Conservation (phyloP, 73 alveolate genomes). For the Stentor roeselii region DNA sequence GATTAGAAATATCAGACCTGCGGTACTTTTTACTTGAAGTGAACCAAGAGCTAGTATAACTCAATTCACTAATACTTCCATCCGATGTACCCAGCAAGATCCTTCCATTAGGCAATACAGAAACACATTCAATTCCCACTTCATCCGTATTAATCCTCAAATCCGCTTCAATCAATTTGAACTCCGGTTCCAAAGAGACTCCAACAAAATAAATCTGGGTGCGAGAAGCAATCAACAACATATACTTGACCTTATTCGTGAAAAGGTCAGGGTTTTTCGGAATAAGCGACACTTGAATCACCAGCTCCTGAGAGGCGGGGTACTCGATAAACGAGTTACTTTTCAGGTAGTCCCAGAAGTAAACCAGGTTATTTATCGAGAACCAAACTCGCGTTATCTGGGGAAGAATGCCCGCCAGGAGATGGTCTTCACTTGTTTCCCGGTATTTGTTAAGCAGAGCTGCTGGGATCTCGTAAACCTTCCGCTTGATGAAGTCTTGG, state of each 20-base stretch:
- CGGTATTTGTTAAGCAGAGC: background rate
- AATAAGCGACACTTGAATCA: background rate
- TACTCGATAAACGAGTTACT: background rate
- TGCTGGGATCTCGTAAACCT: background rate
- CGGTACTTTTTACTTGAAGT: background rate
- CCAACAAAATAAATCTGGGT: background rate
- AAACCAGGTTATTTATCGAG: background rate
- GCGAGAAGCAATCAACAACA: background rate
- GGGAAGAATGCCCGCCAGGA: slow-evolving; percentile 12
- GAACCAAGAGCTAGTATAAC: slow-evolving; percentile 19
- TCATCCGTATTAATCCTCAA: background rate
- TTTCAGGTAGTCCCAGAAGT: slow-evolving; percentile 9
- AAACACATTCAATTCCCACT: background rate
- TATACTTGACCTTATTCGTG: background rate
- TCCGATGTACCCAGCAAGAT: slow-evolving; percentile 1
- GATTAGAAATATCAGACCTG: background rate
- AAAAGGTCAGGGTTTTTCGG: slow-evolving; percentile 23
- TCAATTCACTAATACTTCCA: slow-evolving; percentile 17
- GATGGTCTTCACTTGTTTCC: background rate
- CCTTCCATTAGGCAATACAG: background rate
- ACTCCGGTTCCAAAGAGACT: background rate
- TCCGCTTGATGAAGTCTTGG: background rate
- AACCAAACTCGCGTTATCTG: slow-evolving; percentile 17
- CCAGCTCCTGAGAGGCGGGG: background rate
- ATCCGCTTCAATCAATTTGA: background rate